Base-by-base conservation (phyloP, 495 filamentous ascomycete genomes). In the Aspergillus kassunensis region DNA sequence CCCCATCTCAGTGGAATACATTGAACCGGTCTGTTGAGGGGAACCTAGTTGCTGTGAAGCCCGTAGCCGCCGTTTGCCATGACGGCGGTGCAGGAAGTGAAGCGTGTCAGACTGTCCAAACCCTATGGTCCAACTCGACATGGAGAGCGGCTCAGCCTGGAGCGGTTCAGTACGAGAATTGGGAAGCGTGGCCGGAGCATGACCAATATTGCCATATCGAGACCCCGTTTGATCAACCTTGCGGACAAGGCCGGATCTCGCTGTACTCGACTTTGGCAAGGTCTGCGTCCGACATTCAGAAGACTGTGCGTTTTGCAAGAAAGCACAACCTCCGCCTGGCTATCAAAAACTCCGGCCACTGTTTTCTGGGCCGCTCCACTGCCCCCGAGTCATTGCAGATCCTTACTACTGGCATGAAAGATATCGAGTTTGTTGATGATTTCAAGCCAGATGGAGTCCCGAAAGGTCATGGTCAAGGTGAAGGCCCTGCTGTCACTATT, bases 291-390 rank as follows among this genome's bases (percentile, higher is more conserved):
- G 55, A 76, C 41, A 59, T 73, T 55, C 80, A 84, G 43, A 35
- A 55, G 21, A 56, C 57, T 2, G 60, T 72, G 24, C 52, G 31
- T 2, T 68, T 68, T 44, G 62, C 60, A 1, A 52, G 44, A 12
- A 31, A 42, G 24, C 37, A 64, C 13, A 64, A 66, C 23, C 44
- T 68, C 10, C 58, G 61, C 6, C 39, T 66, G 30, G 70, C 80
- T 9, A 70, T 87, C 36, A 82, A 79, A 33, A 85, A 84, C 58
- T 82, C 81, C 0, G 83, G 82, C 3, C 63, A 70, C 61, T 65
- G 74, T 35, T 83, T 79, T 61, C 55, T 67, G 9, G 80, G 75
- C 33, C 79, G 79, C 59, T 72, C 75, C 21, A 73, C 70, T 1
- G 78, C 80, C 1, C 65, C 65, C 12, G 77, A 75, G 9, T 70